Conservation (phyloP, 2,329 filamentous ascomycete genomes). For the Westerdykella sp. region DNA sequence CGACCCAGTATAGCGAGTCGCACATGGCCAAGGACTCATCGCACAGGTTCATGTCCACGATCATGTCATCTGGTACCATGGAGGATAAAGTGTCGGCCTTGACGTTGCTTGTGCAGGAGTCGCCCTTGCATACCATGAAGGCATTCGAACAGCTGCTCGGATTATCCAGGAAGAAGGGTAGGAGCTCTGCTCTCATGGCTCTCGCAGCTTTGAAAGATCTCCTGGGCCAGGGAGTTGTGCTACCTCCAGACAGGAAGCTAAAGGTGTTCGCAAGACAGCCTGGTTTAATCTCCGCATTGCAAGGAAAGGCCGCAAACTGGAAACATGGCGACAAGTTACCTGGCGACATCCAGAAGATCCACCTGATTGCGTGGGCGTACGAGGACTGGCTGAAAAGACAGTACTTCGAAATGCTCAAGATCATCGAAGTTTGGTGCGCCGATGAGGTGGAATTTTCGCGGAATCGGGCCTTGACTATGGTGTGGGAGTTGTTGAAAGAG, state of each 20-base stretch:
- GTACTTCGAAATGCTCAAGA: conserved; percentile 89
- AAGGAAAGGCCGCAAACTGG: conserved; percentile 60
- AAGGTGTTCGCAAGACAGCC: conserved; percentile 75
- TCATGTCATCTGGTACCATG: conserved; percentile 93
- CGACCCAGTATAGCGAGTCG: conserved; percentile 63
- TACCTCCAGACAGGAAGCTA: conserved; percentile 77
- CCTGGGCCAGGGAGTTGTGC: conserved; percentile 77
- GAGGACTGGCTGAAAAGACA: conserved; percentile 93
- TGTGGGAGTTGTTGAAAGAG: conserved; percentile 85
- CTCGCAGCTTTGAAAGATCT: conserved; percentile 90
- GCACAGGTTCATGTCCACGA: conserved; percentile 92
- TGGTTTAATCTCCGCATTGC: conserved; percentile 63
- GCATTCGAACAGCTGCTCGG: conserved; percentile 77
- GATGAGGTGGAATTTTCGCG: conserved; percentile 95
- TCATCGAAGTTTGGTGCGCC: conserved; percentile 86
- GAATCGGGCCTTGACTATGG: conserved; percentile 78
- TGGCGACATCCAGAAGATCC: conserved; percentile 63
- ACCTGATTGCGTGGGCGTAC: conserved; percentile 82
- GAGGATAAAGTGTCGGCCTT: conserved; percentile 95
- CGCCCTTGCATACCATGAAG: conserved; percentile 85
- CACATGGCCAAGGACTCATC: conserved; percentile 74
- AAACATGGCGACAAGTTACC: conserved; percentile 64
- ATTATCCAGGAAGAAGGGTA: conserved; percentile 86
- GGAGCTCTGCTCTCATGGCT: conserved; percentile 88
- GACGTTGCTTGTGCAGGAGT: conserved; percentile 91